These are phyloP conservation scores for Crithidia sp. DNA, from an alignment of 208 protist species.

Conservation along the genomic window DNA sequence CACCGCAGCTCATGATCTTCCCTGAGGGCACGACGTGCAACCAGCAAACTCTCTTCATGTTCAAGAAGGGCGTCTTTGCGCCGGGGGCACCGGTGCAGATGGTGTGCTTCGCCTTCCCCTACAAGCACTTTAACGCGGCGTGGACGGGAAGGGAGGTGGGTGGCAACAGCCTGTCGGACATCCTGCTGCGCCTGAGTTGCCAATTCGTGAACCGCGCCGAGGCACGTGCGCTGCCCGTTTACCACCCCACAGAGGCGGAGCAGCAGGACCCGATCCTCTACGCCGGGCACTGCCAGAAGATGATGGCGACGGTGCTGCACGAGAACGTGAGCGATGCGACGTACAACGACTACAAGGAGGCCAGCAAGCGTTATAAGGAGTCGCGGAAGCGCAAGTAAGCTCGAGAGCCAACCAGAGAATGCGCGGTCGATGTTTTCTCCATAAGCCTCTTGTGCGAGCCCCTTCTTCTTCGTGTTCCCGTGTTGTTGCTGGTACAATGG, in stretches of 20 bases:
- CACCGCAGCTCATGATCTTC: constrained; percentile 84
- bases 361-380: constrained; percentile 23
- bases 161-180: constrained; percentile 67
- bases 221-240: constrained; percentile 81
- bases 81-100: constrained; percentile 87
- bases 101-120: constrained; percentile 84
- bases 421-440: no score
- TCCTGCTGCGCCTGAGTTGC: constrained; percentile 71
- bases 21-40: constrained; percentile 90
- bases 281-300: constrained; percentile 82
- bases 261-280: constrained; percentile 70
- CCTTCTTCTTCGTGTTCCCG: no score
- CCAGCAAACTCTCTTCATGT: constrained; percentile 77
- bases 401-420: not conserved
- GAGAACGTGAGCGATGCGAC: constrained; percentile 70
- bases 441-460: no score
- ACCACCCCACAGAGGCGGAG: constrained; percentile 87
- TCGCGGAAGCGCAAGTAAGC: constrained; percentile 28
- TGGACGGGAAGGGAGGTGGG: constrained; percentile 81
- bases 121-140: constrained; percentile 87
- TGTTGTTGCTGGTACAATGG: no score
- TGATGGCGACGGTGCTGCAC: constrained; percentile 79
- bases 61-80: constrained; percentile 89
- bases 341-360: constrained; percentile 64
- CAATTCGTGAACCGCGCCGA: constrained; percentile 90